Evolutionary conservation across 768 basidiomycete genomes (phyloP).

Genomic region (Termitomyces sp.): DNA sequence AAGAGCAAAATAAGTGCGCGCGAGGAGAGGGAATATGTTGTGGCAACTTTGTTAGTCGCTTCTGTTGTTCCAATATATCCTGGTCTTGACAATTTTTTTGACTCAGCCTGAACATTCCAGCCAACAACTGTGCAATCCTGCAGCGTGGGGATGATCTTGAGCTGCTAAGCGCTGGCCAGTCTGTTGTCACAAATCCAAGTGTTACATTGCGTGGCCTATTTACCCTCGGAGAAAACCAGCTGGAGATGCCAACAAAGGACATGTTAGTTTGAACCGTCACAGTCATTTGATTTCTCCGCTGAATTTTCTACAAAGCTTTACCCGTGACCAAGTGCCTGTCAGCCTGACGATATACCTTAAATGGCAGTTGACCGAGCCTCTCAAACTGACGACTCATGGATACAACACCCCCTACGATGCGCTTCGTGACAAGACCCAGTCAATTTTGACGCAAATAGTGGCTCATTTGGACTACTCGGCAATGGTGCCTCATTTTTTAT

Average conservation of each 20-base stretch:
- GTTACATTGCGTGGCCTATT: conserved; percentile 77
- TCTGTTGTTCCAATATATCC: neutral
- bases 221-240: conserved; percentile 78
- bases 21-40: conserved; percentile 60
- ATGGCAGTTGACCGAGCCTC: conserved; percentile 52
- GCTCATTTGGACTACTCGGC: conserved; percentile 59
- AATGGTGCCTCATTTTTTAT: conserved; percentile 27
- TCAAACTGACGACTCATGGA: conserved; percentile 75
- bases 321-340: conserved; percentile 83
- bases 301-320: conserved; percentile 45
- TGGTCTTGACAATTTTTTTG: conserved; percentile 2
- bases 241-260: conserved; percentile 86
- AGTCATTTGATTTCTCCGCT: neutral
- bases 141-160: conserved; percentile 79
- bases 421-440: conserved; percentile 77
- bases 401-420: conserved; percentile 82
- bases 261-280: conserved; percentile 42
- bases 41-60: conserved; percentile 63
- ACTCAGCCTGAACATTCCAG: conserved; percentile 71
- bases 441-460: conserved; percentile 82
- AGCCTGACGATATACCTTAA: conserved; percentile 80
- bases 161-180: conserved; percentile 75
- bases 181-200: conserved; percentile 79
- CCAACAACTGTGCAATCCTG: conserved; percentile 82
- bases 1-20: conserved; percentile 42